phyloP scores from a whole-genome alignment of 495 filamentous ascomycete species.

The Penicillium coprophilum region DNA sequence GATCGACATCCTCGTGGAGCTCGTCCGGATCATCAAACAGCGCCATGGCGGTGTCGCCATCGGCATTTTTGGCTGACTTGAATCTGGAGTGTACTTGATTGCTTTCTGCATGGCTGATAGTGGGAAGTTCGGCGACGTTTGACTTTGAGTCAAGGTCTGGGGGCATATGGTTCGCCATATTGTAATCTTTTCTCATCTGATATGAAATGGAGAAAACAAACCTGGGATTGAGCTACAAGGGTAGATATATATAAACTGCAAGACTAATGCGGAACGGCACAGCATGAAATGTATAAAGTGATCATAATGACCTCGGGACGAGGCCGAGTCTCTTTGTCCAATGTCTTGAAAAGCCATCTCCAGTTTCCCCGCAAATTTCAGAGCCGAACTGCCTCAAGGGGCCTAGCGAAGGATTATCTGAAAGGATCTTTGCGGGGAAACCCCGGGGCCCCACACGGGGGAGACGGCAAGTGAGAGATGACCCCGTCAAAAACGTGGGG shows the following conservation, averaged over 20 bases:
- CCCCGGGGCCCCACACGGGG: slow-evolving; percentile 10
- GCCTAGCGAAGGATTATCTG: background rate
- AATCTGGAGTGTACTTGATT: slow-evolving; percentile 26
- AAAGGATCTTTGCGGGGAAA: slow-evolving; percentile 22
- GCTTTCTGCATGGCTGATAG: slow-evolving; percentile 30
- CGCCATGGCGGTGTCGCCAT: slow-evolving; percentile 48
- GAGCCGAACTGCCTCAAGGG: slow-evolving; percentile 9
- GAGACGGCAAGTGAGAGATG: background rate
- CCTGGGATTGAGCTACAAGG: background rate
- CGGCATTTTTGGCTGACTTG: slow-evolving; percentile 29
- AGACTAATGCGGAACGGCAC: no score
- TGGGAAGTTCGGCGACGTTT: slow-evolving; percentile 24
- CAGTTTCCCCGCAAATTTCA: slow-evolving; percentile 13
- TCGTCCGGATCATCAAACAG: slow-evolving; percentile 44
- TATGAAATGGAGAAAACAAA: background rate
- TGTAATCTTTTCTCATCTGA: background rate
- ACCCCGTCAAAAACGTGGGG: slow-evolving; percentile 5
- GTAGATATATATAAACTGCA: background rate
- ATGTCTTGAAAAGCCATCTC: background rate
- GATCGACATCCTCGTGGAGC: slow-evolving; percentile 48
- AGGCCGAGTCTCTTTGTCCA: background rate
- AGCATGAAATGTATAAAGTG: background rate
- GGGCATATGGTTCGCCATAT: slow-evolving; percentile 16
- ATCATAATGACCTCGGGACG: background rate
- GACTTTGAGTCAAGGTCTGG: slow-evolving; percentile 24